Base-by-base conservation (phyloP, 257 asterid genomes). In the Primulina eburnea region DNA sequence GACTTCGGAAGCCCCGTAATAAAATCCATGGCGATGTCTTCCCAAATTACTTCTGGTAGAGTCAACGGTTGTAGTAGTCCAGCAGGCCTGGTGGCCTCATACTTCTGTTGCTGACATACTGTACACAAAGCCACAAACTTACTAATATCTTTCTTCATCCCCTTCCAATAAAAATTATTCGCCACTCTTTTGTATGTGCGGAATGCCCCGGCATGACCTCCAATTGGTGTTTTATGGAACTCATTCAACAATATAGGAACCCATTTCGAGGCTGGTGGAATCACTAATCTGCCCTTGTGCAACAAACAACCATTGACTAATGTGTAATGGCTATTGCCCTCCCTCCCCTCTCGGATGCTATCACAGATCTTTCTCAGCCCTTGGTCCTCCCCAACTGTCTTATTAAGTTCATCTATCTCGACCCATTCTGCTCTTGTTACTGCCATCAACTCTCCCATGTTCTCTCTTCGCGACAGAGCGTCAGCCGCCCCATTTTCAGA, bases 321-420 rank as follows among this genome's bases (percentile, higher is more conserved):
- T 0, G 0, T 30, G 1, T 30, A 30, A 30, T 30, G 33, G 4
- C 0, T 4, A 0, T 1, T 2, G 33, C n/a, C n/a, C n/a, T 0
- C 5, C 33, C 33, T 4, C 0, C 3, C 5, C 33, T 30, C 33
- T 1, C 0, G 47, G 1, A 37, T 0, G 0, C 5, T 9, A 3
- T 7, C 47, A 37, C 0, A 8, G 7, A 34, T 34, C 5, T 30
- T 30, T 0, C 38, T 34, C 38, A 34, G 9, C 8, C 7, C 8
- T 34, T 1, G 8, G 7, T 34, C 38, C 5, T 8, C 47, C 47
- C 12, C 2, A 7, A 7, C 47, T 8, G 12, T 14, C 0, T 8
- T 0, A 0, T 7, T 2, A 8, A 37, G 12, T 37, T 37, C 12
- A 0, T 8, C 1, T 1, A 24, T 24, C 26, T 24, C 26, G 1